These are phyloP conservation scores for Bidens hawaiensis DNA, from an alignment of 140 eudicot genomes.

Conservation along the genomic window DNA sequence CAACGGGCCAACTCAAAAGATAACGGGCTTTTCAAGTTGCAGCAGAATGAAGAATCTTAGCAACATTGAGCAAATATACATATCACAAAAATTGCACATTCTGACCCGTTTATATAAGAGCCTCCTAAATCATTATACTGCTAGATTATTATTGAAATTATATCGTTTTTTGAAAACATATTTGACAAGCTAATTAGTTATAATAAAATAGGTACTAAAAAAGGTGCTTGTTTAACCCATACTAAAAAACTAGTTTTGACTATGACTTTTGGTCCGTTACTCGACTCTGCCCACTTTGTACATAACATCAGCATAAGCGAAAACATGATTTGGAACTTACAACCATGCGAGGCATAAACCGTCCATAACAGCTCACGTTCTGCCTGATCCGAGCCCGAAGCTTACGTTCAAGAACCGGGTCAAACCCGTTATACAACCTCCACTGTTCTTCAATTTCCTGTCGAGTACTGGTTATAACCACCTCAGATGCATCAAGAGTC, in stretches of 20 bases:
- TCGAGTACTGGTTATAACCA: constrained; percentile 91
- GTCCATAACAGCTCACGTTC: constrained; percentile 94
- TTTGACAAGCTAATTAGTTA: too few species aligned
- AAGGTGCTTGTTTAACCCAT: too few species aligned
- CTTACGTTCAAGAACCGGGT: constrained; percentile 78
- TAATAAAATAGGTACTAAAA: too few species aligned
- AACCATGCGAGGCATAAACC: constrained; percentile 98
- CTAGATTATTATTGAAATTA: background rate
- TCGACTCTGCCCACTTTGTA: background rate
- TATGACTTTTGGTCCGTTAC: too few species aligned
- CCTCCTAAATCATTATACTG: too few species aligned
- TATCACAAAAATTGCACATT: too few species aligned
- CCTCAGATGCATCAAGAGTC: constrained; percentile 93
- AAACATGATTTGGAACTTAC: constrained; percentile 50
- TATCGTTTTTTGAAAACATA: too few species aligned
- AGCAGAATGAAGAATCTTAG: background rate
- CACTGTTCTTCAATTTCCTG: constrained; percentile 99
- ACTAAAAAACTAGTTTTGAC: background rate
- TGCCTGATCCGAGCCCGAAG: constrained; percentile 91
- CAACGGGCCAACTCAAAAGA: background rate
- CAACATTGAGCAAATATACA: background rate
- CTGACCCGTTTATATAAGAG: background rate
- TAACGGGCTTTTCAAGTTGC: background rate
- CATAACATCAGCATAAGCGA: background rate
- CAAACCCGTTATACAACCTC: constrained; percentile 94